These are phyloP conservation scores for Phanerochaete sordida DNA, from an alignment of 768 basidiomycete genomes.

Conservation along the genomic window DNA sequence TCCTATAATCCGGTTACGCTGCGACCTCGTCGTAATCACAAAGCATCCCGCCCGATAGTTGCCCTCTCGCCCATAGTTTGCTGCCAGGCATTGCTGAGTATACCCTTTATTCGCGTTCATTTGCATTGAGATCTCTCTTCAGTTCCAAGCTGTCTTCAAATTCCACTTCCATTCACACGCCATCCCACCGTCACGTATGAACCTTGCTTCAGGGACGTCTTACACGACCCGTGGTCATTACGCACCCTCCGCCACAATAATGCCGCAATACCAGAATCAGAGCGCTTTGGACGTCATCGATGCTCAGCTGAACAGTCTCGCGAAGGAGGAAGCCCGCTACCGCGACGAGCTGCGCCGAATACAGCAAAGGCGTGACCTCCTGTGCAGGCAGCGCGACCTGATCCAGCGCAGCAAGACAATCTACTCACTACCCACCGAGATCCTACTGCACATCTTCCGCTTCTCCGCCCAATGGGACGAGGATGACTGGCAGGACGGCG, in stretches of 20 bases:
- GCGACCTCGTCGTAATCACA: neutral
- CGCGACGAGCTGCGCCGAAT: neutral
- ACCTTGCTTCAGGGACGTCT: neutral
- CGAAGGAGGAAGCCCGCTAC: neutral
- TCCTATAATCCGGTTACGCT: neutral
- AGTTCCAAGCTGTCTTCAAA: neutral
- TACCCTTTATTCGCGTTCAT: neutral
- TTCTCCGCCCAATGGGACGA: neutral
- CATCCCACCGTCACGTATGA: neutral
- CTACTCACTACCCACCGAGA: conserved; percentile 5
- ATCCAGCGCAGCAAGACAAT: conserved; percentile 1
- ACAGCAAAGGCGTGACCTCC: neutral
- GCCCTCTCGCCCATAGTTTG: neutral
- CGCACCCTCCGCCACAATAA: neutral
- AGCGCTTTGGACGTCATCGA: neutral
- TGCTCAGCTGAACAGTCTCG: neutral
- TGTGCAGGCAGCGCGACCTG: neutral
- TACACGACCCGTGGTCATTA: neutral
- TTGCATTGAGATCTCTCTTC: neutral
- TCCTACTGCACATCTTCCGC: conserved; percentile 8
- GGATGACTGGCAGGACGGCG: conserved; percentile 4
- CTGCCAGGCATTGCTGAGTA: neutral
- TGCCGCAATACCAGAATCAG: neutral
- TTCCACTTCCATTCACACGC: neutral
- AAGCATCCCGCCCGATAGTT: neutral